Conservation (phyloP, 2,329 filamentous ascomycete species). For the Hypoxylon sp. region DNA sequence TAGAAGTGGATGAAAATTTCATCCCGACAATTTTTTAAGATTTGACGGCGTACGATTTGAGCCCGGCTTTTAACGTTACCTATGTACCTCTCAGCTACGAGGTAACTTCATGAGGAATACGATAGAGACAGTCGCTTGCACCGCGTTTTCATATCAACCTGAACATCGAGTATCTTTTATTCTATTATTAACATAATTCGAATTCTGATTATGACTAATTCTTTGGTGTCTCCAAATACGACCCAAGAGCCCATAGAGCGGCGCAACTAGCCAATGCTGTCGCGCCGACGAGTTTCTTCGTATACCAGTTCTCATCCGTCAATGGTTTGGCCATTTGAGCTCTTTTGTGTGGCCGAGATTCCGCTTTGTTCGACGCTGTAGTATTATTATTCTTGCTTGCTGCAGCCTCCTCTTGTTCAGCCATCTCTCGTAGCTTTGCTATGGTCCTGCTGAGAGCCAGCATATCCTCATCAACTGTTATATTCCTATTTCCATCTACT, state of each 20-base stretch:
- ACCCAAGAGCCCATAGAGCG: slow-evolving; percentile 71
- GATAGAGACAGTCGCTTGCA: neutral
- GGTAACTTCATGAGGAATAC: neutral
- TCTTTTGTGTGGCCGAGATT: slow-evolving; percentile 52
- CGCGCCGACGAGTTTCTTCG: slow-evolving; percentile 74
- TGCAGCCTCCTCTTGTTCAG: slow-evolving; percentile 61
- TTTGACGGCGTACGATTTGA: neutral
- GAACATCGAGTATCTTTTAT: neutral
- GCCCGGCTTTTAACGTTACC: neutral
- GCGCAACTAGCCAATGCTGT: slow-evolving; percentile 74
- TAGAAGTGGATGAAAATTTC: neutral
- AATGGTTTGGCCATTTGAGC: slow-evolving; percentile 71
- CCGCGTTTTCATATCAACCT: neutral
- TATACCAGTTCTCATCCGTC: slow-evolving; percentile 77
- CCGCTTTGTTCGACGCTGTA: slow-evolving; percentile 47
- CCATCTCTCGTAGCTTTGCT: slow-evolving; percentile 65
- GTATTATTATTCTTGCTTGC: slow-evolving; percentile 51
- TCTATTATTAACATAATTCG: slow-evolving; percentile 10
- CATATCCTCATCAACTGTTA: slow-evolving; percentile 79
- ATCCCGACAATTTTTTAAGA: neutral
- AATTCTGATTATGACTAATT: slow-evolving; percentile 24
- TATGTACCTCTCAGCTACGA: too few relatives aligned
- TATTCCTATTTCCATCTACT: slow-evolving; percentile 75
- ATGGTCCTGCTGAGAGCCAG: slow-evolving; percentile 80
- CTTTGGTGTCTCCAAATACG: slow-evolving; percentile 62